Conservation (phyloP, 805 yeast species). For the Cyberlindnera mrakii region DNA sequence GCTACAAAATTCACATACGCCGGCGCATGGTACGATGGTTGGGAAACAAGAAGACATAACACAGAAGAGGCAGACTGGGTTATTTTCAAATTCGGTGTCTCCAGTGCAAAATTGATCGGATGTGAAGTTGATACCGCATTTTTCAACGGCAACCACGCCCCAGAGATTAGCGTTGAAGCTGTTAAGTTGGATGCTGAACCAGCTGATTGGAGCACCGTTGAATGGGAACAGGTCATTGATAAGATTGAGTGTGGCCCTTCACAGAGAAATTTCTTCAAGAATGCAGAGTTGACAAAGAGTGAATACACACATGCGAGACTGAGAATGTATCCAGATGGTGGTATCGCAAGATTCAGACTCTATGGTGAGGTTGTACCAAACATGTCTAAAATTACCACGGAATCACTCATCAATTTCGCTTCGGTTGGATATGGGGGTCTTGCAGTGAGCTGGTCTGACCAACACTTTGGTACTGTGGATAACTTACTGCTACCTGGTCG, state of each 20-base stretch:
- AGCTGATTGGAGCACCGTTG: slow-evolving; percentile 7
- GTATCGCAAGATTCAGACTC: slow-evolving; percentile 89
- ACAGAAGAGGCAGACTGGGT: slow-evolving; percentile 84
- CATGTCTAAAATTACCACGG: slow-evolving; percentile 32
- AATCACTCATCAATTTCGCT: slow-evolving; percentile 60
- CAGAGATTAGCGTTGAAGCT: slow-evolving; percentile 81
- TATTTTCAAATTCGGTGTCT: slow-evolving; percentile 73
- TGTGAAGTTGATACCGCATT: slow-evolving; percentile 90
- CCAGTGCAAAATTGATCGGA: slow-evolving; percentile 72
- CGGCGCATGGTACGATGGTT: slow-evolving; percentile 98
- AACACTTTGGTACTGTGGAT: slow-evolving; percentile 91
- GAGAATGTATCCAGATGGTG: slow-evolving; percentile 97
- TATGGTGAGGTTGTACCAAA: slow-evolving; percentile 83
- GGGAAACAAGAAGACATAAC: slow-evolving; percentile 97
- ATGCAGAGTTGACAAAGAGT: slow-evolving; percentile 49
- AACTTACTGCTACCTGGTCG: slow-evolving; percentile 89
- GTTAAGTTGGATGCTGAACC: slow-evolving; percentile 28
- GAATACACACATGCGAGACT: slow-evolving; percentile 76
- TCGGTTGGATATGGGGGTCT: slow-evolving; percentile 85
- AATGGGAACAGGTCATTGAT: slow-evolving; percentile 69
- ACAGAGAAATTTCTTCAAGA: slow-evolving; percentile 75
- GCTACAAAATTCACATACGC: slow-evolving; percentile 71
- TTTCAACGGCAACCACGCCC: slow-evolving; percentile 95
- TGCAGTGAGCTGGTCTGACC: slow-evolving; percentile 77
- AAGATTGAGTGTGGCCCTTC: slow-evolving; percentile 84